These are phyloP conservation scores for Bombardia bombarda DNA, from an alignment of 495 filamentous ascomycete genomes.

Conservation along the genomic window DNA sequence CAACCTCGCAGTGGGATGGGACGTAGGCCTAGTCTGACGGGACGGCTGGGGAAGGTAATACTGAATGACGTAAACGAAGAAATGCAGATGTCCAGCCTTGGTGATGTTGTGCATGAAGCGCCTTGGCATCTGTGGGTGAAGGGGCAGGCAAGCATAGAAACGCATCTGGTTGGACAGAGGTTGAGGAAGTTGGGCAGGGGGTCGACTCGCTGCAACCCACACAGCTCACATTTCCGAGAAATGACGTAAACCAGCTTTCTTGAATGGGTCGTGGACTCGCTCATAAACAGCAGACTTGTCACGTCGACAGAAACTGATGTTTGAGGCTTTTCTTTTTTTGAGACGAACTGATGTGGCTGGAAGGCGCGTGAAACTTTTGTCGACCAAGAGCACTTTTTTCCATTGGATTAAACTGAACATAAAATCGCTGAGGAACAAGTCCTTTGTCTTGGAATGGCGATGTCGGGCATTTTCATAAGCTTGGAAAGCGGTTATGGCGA, in stretches of 20 bases:
- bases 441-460: too few relatives aligned
- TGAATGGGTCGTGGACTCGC: neutral
- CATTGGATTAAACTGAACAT: too few relatives aligned
- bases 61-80: neutral
- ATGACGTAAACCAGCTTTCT: neutral
- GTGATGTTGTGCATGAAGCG: neutral
- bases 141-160: neutral
- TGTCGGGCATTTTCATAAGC: too few relatives aligned
- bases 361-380: too few relatives aligned
- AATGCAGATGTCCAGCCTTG: neutral
- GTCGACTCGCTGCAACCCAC: neutral
- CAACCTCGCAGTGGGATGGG: too few relatives aligned
- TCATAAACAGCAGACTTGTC: neutral
- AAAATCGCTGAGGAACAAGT: too few relatives aligned
- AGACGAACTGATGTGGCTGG: too few relatives aligned
- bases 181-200: neutral
- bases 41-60: neutral
- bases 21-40: neutral
- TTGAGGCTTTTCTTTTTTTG: neutral
- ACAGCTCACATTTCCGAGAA: neutral
- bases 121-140: neutral
- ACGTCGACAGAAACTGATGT: neutral
- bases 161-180: neutral
- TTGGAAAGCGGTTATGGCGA: too few relatives aligned
- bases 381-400: too few relatives aligned